Conservation (phyloP, 176 grass and related monocot species). For the Eragrostis curvula region DNA sequence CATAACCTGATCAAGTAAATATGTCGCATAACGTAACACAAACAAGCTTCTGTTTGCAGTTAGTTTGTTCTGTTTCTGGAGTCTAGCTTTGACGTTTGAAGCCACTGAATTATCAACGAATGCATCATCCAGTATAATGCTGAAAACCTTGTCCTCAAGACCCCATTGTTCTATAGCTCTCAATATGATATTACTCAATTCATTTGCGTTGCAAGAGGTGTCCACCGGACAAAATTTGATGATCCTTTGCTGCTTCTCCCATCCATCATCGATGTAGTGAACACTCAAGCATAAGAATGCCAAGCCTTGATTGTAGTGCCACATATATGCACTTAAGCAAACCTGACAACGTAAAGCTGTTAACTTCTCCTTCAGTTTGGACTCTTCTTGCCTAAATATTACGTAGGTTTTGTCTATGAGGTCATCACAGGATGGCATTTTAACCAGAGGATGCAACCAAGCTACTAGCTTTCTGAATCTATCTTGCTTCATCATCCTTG, state of each 20-base stretch:
- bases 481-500: constrained; percentile 29
- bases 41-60: constrained; percentile 33
- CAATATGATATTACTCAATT: constrained; percentile 30
- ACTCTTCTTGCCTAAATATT: constrained; percentile 34
- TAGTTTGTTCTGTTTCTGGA: constrained; percentile 11
- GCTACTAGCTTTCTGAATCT: constrained; percentile 32
- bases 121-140: constrained; percentile 40
- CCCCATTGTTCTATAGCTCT: constrained; percentile 30
- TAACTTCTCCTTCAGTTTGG: constrained; percentile 46
- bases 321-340: constrained; percentile 42
- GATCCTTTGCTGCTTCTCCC: constrained; percentile 31
- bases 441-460: constrained; percentile 42
- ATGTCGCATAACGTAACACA: constrained; percentile 35
- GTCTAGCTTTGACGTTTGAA: constrained; percentile 1
- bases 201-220: constrained; percentile 21
- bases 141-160: constrained; percentile 38
- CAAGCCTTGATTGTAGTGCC: constrained; percentile 28
- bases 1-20: constrained; percentile 46
- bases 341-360: constrained; percentile 4
- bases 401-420: neutral
- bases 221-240: neutral
- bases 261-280: constrained; percentile 42
- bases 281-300: constrained; percentile 40
- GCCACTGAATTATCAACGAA: constrained; percentile 42
- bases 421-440: neutral